Evolutionary conservation across 2,329 filamentous ascomycete species (phyloP).

Genomic region (Raffaelea ambrosiae): DNA sequence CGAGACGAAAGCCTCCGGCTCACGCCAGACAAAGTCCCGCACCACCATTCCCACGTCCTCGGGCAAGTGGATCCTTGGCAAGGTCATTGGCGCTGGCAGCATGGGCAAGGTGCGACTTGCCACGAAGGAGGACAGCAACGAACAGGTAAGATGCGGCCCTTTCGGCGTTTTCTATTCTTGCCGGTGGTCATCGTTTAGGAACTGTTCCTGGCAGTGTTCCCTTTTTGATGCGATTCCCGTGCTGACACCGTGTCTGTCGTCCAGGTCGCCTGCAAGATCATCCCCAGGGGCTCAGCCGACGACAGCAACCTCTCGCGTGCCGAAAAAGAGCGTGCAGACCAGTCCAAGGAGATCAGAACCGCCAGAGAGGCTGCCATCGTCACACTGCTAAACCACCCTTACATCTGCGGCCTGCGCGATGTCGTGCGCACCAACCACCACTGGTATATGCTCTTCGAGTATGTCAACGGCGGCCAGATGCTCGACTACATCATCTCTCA

Average conservation of each 20-base stretch:
- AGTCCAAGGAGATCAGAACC: conserved; percentile 92
- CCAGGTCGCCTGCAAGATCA: conserved; percentile 96
- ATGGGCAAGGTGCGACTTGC: conserved; percentile 99
- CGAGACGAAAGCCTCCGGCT: conserved; percentile 38
- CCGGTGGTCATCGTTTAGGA: no score
- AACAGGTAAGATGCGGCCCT: conserved; percentile 60
- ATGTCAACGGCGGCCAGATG: conserved; percentile 98
- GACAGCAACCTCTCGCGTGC: conserved; percentile 64
- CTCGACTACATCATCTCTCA: conserved; percentile 99
- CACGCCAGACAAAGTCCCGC: conserved; percentile 48
- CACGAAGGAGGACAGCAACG: conserved; percentile 78
- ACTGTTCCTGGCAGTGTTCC: no score
- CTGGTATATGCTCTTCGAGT: conserved; percentile 99
- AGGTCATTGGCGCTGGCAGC: conserved; percentile 93
- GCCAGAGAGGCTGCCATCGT: conserved; percentile 95
- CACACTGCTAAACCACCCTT: conserved; percentile 85
- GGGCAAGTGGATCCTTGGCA: conserved; percentile 89
- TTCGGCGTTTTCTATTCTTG: background rate
- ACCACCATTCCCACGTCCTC: conserved; percentile 86
- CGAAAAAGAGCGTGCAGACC: conserved; percentile 83
- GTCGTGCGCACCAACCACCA: conserved; percentile 94
- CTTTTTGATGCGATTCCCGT: no score
- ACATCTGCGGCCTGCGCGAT: conserved; percentile 92
- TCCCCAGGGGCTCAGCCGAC: conserved; percentile 81
- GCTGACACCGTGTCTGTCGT: background rate